Percentiles rank a stretch among this genome's conserved stretches.
Conservation (phyloP, 1,139 yeast genomes). For the Pichia sp. region DNA sequence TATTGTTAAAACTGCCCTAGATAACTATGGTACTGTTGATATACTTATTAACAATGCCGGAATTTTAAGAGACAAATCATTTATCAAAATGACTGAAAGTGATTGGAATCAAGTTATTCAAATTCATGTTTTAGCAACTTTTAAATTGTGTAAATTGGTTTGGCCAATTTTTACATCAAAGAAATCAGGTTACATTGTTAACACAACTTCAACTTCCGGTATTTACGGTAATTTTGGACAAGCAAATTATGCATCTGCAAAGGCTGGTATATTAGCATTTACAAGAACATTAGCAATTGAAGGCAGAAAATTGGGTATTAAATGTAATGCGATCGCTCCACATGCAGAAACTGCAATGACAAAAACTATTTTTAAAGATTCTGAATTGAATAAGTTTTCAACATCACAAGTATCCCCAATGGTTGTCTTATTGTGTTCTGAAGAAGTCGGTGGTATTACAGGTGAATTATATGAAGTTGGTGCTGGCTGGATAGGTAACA, state of each 20-base stretch:
- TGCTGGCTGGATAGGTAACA: conserved; percentile 93
- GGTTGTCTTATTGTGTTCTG: conserved; percentile 69
- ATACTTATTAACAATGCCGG: conserved; percentile 91
- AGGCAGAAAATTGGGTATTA: conserved; percentile 73
- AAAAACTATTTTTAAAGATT: conserved; percentile 68
- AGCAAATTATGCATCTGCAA: conserved; percentile 92
- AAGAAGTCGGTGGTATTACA: conserved; percentile 56
- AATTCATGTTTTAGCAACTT: conserved; percentile 82
- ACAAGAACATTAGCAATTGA: conserved; percentile 83
- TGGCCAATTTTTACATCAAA: conserved; percentile 86
- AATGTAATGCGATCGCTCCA: conserved; percentile 84
- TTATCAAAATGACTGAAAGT: conserved; percentile 72
- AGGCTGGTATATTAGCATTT: conserved; percentile 81
- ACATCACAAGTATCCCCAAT: conserved; percentile 91
- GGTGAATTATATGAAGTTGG: conserved; percentile 71
- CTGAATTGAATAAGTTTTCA: conserved; percentile 75
- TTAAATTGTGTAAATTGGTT: conserved; percentile 76
- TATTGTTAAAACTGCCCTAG: conserved; percentile 73
- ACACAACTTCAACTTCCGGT: conserved; percentile 92
- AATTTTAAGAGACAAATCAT: conserved; percentile 84
- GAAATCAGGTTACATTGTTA: conserved; percentile 74
- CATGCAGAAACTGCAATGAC: conserved; percentile 99
- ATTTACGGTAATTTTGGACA: conserved; percentile 97
- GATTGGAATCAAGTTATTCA: conserved; percentile 81
- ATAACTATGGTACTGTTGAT: conserved; percentile 78